Percentiles rank a stretch among this genome's conserved stretches.
Conservation (phyloP, 805 yeast genomes). For the Teunomyces kruisii region DNA sequence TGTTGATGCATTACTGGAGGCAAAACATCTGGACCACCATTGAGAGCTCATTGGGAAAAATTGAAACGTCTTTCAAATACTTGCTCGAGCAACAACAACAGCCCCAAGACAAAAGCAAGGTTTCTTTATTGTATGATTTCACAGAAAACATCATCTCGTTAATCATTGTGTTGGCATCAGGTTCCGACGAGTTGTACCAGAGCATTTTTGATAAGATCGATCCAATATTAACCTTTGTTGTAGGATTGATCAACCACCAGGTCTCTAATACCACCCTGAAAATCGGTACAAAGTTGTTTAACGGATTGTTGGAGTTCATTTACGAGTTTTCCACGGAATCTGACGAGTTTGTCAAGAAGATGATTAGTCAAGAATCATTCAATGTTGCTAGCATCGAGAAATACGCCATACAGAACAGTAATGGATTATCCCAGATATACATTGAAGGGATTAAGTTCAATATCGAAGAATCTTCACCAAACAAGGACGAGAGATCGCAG, state of each 20-base stretch:
- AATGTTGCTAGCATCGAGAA: neutral
- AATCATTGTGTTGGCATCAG: conserved; percentile 62
- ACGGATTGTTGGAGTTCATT: conserved; percentile 54
- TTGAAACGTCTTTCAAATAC: conserved; percentile 48
- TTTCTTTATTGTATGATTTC: conserved; percentile 57
- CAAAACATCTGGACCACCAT: conserved; percentile 70
- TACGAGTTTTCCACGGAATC: conserved; percentile 65
- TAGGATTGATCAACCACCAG: conserved; percentile 24
- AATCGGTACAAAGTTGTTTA: conserved; percentile 46
- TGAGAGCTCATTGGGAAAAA: conserved; percentile 50
- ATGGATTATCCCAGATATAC: conserved; percentile 33
- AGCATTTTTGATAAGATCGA: conserved; percentile 47
- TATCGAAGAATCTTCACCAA: conserved; percentile 29
- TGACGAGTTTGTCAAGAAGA: conserved; percentile 42
- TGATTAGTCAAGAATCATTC: conserved; percentile 3
- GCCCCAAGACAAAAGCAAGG: conserved; percentile 40
- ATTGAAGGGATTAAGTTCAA: conserved; percentile 45
- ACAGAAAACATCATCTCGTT: conserved; percentile 74
- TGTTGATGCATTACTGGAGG: conserved; percentile 74
- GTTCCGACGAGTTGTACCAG: conserved; percentile 51
- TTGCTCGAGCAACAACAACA: conserved; percentile 24
- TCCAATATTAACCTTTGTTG: conserved; percentile 37
- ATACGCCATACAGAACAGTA: conserved; percentile 7
- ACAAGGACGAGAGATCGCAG: neutral
- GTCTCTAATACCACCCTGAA: conserved; percentile 18